Conservation (phyloP, 495 filamentous ascomycete species). For the Penicillium arizonense region DNA sequence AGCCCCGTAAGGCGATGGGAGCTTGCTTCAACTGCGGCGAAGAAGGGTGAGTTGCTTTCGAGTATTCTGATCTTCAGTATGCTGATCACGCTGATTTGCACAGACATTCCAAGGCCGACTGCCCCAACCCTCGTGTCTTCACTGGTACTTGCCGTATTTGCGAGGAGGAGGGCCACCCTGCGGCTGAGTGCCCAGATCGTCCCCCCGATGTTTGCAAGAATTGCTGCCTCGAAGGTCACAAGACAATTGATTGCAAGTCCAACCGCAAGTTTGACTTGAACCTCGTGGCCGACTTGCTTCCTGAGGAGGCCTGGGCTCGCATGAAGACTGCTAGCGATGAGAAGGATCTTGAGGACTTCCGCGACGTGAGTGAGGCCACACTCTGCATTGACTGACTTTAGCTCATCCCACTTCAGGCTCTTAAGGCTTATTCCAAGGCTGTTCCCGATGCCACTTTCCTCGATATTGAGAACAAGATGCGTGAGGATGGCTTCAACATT, state of each 20-base stretch:
- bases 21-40: conserved; percentile 20
- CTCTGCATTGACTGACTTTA: neutral
- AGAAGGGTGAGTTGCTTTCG: conserved; percentile 5
- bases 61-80: neutral
- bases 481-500: conserved; percentile 56
- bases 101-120: conserved; percentile 60
- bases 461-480: conserved; percentile 75
- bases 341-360: conserved; percentile 71
- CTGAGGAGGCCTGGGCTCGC: conserved; percentile 68
- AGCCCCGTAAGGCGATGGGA: neutral
- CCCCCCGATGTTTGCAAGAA: conserved; percentile 67
- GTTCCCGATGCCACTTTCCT: conserved; percentile 61
- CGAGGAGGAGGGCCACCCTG: conserved; percentile 67
- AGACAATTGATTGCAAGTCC: conserved; percentile 61
- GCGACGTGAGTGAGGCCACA: conserved; percentile 49
- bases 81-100: neutral
- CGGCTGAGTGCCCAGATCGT: conserved; percentile 68
- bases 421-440: conserved; percentile 74
- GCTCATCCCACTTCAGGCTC: conserved; percentile 38
- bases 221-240: conserved; percentile 73
- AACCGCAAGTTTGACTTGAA: conserved; percentile 66
- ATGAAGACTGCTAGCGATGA: conserved; percentile 62
- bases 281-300: conserved; percentile 53
- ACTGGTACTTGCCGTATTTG: conserved; percentile 73
- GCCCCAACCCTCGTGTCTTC: conserved; percentile 63